Percentiles rank a stretch among this genome's conserved stretches.
Evolutionary conservation across 2,329 filamentous ascomycete genomes (phyloP).

Genomic region (Arthrobotrys sphaeroides): DNA sequence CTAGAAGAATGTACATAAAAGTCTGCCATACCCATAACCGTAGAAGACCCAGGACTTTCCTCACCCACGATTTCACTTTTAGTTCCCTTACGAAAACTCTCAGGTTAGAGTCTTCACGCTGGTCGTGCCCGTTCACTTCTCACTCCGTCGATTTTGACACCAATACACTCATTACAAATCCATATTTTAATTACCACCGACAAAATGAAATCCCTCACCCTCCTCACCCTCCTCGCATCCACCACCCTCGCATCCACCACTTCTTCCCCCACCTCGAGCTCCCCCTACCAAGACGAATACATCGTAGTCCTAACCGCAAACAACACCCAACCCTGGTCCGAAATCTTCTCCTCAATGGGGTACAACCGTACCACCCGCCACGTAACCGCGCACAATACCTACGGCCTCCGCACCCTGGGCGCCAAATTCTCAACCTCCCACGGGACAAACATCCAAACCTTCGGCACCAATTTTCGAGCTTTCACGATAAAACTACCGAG

Average conservation of each 20-base stretch:
- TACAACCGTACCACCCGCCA: conserved; percentile 60
- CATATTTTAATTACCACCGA: neutral
- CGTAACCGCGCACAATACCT: conserved; percentile 50
- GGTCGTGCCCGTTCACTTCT: neutral
- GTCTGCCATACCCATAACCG: no score
- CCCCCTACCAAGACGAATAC: conserved; percentile 42
- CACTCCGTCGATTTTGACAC: neutral
- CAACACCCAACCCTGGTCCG: conserved; percentile 51
- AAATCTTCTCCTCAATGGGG: conserved; percentile 55
- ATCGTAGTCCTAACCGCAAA: conserved; percentile 54
- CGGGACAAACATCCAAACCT: conserved; percentile 29
- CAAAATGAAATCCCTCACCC: conserved; percentile 13
- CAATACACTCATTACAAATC: neutral
- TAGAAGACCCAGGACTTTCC: neutral
- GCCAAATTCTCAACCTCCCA: conserved; percentile 15
- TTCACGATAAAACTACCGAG: conserved; percentile 53
- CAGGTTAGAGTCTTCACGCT: neutral
- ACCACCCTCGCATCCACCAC: neutral
- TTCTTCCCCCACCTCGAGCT: neutral
- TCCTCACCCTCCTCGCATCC: conserved; percentile 2
- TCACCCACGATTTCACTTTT: neutral
- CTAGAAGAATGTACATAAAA: no score
- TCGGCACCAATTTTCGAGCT: conserved; percentile 36
- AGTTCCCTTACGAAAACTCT: neutral
- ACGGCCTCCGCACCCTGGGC: neutral